A percentile compares a stretch with the other conserved stretches of the same genome.
These are phyloP conservation scores for Noccaea bulbosa DNA, from an alignment of 345 rosid genomes.

Conservation along the genomic window DNA sequence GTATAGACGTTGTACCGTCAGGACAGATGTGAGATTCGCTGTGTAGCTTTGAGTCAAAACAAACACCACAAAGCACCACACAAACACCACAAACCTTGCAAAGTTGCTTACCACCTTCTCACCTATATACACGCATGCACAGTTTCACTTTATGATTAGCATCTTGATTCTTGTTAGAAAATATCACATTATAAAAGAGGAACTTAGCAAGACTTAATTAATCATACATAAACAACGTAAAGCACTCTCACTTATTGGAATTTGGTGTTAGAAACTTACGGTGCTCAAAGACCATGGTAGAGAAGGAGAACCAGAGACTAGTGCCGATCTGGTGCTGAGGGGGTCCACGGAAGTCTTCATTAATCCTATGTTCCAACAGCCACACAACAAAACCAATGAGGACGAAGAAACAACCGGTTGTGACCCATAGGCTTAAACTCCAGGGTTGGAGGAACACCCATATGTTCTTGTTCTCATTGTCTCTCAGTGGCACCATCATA, in stretches of 20 bases:
- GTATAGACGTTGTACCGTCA: constrained; percentile 43
- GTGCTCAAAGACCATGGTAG: constrained; percentile 43
- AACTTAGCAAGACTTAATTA: too few relatives aligned
- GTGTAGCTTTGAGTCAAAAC: constrained; percentile 51
- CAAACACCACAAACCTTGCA: constrained; percentile 44
- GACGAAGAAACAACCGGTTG: constrained; percentile 55
- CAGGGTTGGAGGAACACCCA: constrained; percentile 78
- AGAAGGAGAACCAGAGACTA: constrained; percentile 46
- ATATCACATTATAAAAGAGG: neutral
- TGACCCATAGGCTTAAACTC: constrained; percentile 68
- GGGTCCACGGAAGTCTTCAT: constrained; percentile 63
- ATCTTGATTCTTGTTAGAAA: neutral
- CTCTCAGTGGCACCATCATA: constrained; percentile 64
- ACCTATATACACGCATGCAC: constrained; percentile 19
- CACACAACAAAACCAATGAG: constrained; percentile 66
- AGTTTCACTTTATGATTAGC: constrained; percentile 23
- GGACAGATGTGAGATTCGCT: constrained; percentile 49
- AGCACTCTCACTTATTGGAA: neutral
- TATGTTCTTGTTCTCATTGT: constrained; percentile 46
- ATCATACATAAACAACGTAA: neutral
- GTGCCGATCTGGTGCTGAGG: constrained; percentile 44
- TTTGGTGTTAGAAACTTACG: constrained; percentile 29
- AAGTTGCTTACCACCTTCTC: constrained; percentile 49
- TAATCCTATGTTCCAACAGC: constrained; percentile 71
- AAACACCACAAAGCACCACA: constrained; percentile 48